phyloP scores from a whole-genome alignment of 768 basidiomycete species.

The Nevesoporus exiguus region DNA sequence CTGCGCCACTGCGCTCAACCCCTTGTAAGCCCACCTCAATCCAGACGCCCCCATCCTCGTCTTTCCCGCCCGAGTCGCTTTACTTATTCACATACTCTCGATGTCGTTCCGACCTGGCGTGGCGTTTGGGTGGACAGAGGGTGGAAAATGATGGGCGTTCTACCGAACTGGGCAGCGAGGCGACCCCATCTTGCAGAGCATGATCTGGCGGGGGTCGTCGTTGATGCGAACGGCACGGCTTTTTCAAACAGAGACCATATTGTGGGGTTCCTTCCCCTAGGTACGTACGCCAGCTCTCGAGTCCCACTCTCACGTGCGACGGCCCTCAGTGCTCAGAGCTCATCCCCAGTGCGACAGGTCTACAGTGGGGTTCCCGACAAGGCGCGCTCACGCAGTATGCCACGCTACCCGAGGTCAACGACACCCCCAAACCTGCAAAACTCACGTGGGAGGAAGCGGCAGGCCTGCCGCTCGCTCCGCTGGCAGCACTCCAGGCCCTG shows the following conservation, averaged over 20 bases:
- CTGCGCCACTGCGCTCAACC: conserved; percentile 61
- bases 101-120: not conserved
- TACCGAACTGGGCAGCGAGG: conserved; percentile 45
- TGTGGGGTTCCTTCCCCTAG: conserved; percentile 53
- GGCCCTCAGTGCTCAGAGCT: not conserved
- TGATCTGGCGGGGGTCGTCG: conserved; percentile 64
- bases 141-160: conserved; percentile 50
- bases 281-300: too few species aligned
- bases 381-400: conserved; percentile 62
- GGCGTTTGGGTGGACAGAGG: conserved; percentile 37
- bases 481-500: conserved; percentile 59
- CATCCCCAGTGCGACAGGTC: conserved; percentile 8
- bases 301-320: conserved; percentile 2
- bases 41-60: too few species aligned
- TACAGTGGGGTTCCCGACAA: conserved; percentile 38
- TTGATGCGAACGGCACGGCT: conserved; percentile 48
- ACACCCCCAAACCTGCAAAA: conserved; percentile 38
- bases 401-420: conserved; percentile 45
- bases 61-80: too few species aligned
- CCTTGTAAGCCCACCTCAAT: conserved; percentile 45
- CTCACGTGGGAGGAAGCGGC: conserved; percentile 57
- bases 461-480: conserved; percentile 53
- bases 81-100: too few species aligned
- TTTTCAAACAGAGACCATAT: conserved; percentile 62
- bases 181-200: conserved; percentile 55